Base-by-base conservation (phyloP, 768 basidiomycete genomes). In the Kwoniella sp. region DNA sequence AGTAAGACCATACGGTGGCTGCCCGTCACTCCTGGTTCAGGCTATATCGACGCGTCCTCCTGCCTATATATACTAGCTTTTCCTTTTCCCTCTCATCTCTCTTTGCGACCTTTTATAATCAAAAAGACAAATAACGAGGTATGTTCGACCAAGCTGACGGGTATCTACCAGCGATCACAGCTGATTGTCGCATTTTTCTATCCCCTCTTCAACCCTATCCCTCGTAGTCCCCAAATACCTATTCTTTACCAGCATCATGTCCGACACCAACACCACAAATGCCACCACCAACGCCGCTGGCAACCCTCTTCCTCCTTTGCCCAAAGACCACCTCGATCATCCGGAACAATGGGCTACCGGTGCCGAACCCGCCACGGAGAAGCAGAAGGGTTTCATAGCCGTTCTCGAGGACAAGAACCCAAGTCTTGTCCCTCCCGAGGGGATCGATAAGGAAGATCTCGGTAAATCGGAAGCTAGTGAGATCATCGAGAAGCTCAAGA, bases 401-500 rank as follows among this genome's bases (percentile, higher is more conserved):
- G 70, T 71, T 0, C 66, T 77, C n/a, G 71, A 76, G 56, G 53
- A 59, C 5, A 68, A 76, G 54, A 58, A 76, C 30, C 63, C 65
- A 1, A 69, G 60, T 2, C 36, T 66, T 12, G 58, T 70, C 6
- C 63, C 68, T 2, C 63, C 50, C 12, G 71, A 47, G 9, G 70
- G 67, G 0, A 26, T 71, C 8, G 72, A 78, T 26, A 63, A 66
- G 5, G 72, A 68, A 3, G 56, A 48, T 5, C 37, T 80, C 57
- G 67, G 69, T 21, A 80, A 80, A 67, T 71, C 69, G 44, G 76
- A 78, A 49, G 79, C 79, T 3, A 76, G 74, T 47, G 76, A 74
- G 57, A 64, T 75, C 40, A 80, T 80, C 48, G 76, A 80, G 26
- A 67, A 69, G 30, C 60, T 80, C 53, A 78, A 78, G 68, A 65